Evolutionary conservation across 345 rosid species (phyloP).

Genomic region (Salix koriyanagi): DNA sequence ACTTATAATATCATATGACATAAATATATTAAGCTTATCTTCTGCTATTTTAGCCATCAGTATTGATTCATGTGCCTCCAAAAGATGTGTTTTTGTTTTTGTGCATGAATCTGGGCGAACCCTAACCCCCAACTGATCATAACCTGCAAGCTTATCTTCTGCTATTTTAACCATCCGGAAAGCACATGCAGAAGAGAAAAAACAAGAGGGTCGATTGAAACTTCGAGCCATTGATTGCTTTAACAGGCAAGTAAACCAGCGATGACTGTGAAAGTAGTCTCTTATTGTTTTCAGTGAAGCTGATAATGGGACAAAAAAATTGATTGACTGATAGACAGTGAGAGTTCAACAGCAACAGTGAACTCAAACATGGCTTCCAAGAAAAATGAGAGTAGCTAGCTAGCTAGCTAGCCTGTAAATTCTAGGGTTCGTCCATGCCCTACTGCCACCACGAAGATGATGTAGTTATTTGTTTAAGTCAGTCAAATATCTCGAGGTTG

Average conservation of each 20-base stretch:
- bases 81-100: too few species aligned
- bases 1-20: too few species aligned
- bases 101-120: neutral
- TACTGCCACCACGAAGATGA: too few species aligned
- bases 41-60: too few species aligned
- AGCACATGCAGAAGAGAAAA: neutral
- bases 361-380: neutral
- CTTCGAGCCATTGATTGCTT: constrained; percentile 4
- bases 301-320: constrained; percentile 6
- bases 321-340: constrained; percentile 18
- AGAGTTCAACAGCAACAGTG: neutral
- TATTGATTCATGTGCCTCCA: too few species aligned
- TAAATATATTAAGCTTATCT: too few species aligned
- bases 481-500: neutral
- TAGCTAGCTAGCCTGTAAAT: too few species aligned
- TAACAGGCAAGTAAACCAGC: constrained; percentile 23
- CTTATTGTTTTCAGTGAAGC: constrained; percentile 7
- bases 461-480: neutral
- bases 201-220: neutral
- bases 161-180: neutral
- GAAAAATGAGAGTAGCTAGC: too few species aligned
- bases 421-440: too few species aligned
- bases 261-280: constrained; percentile 16
- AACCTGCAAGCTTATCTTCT: neutral
- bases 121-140: neutral